phyloP scores from a whole-genome alignment of 1,139 yeast species.

The Kodamaea suecica region DNA sequence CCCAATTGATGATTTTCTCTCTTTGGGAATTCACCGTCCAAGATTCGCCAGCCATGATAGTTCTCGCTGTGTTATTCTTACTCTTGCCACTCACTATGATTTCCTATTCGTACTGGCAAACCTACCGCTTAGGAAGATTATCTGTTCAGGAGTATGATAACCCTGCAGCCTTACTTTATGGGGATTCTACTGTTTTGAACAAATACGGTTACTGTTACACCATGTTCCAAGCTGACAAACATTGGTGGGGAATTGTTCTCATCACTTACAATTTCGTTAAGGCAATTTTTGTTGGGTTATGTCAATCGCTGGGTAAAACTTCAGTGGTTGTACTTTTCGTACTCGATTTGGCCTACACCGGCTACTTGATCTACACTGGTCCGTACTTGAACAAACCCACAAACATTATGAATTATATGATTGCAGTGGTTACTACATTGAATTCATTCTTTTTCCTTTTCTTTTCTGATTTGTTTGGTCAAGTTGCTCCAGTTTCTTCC shows the following conservation, averaged over 20 bases:
- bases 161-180: constrained; percentile 77
- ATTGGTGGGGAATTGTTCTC: constrained; percentile 70
- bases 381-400: constrained; percentile 76
- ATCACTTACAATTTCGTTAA: constrained; percentile 55
- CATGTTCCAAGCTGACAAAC: constrained; percentile 72
- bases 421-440: constrained; percentile 59
- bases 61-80: constrained; percentile 62
- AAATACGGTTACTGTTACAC: constrained; percentile 78
- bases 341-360: constrained; percentile 60
- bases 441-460: constrained; percentile 73
- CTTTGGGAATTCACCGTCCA: constrained; percentile 69
- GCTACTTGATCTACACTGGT: constrained; percentile 50
- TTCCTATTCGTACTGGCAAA: constrained; percentile 59
- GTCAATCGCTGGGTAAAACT: constrained; percentile 68
- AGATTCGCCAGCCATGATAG: constrained; percentile 76
- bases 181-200: constrained; percentile 60
- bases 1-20: constrained; percentile 65
- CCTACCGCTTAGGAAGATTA: constrained; percentile 50
- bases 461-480: constrained; percentile 70
- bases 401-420: constrained; percentile 61
- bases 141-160: constrained; percentile 56
- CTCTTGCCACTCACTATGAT: constrained; percentile 53
- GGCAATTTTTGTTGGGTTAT: constrained; percentile 62
- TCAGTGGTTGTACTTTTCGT: constrained; percentile 66
- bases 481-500: constrained; percentile 62